Conservation (phyloP, 306 rosid genomes). For the Cucurbita pepo region DNA sequence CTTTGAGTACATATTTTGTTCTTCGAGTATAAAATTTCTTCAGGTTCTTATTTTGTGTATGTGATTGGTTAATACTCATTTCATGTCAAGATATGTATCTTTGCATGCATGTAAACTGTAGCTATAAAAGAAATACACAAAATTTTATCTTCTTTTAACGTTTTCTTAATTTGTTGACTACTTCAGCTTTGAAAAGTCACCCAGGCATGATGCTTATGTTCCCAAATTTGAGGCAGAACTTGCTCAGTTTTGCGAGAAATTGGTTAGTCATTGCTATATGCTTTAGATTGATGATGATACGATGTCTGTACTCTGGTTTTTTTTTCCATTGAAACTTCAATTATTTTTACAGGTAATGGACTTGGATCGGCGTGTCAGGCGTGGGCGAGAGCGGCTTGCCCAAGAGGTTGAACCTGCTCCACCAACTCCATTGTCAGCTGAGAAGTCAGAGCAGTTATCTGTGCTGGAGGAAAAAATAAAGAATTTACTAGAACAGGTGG, state of each 20-base stretch:
- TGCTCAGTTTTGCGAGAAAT: constrained; percentile 81
- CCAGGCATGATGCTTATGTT: constrained; percentile 69
- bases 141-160: not conserved
- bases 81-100: not conserved
- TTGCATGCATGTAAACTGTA: not conserved
- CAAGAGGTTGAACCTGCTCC: constrained; percentile 97
- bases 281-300: not conserved
- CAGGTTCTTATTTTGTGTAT: not conserved
- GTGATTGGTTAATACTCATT: not conserved
- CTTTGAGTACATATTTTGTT: not conserved
- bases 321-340: not conserved
- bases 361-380: constrained; percentile 91
- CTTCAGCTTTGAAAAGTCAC: constrained; percentile 81
- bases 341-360: constrained; percentile 62
- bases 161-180: constrained; percentile 1
- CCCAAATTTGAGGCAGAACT: constrained; percentile 94
- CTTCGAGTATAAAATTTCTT: not conserved
- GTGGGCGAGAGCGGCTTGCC: constrained; percentile 91
- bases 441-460: constrained; percentile 72
- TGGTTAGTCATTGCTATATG: constrained; percentile 33
- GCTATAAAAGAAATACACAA: not conserved
- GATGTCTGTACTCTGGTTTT: not conserved
- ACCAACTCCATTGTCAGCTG: constrained; percentile 61
- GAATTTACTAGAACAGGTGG: constrained; percentile 93
- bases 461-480: constrained; percentile 92